Percentiles rank a stretch among this genome's conserved stretches.
Conservation (phyloP, 345 rosid species). For the Lumnitzera littorea region DNA sequence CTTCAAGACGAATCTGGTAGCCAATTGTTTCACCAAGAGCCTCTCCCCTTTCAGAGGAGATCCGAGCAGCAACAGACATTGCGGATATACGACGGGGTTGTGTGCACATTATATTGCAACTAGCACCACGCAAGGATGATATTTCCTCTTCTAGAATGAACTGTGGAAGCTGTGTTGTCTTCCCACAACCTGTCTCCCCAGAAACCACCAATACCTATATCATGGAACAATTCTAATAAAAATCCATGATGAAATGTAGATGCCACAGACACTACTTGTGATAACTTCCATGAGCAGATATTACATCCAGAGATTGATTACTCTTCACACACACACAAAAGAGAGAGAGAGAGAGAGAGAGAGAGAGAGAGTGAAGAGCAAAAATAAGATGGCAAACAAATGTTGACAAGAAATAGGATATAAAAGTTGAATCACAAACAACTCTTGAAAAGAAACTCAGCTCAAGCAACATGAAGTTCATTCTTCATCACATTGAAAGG, state of each 20-base stretch:
- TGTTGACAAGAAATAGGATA: no score
- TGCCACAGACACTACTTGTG: background rate
- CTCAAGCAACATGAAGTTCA: no score
- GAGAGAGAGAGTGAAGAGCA: no score
- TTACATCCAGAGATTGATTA: no score
- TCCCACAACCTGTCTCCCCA: constrained; percentile 99
- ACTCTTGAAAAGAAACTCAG: no score
- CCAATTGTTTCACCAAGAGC: constrained; percentile 83
- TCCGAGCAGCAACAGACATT: constrained; percentile 88
- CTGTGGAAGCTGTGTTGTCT: constrained; percentile 96
- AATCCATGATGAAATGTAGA: background rate
- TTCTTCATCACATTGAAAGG: no score
- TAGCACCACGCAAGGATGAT: constrained; percentile 63
- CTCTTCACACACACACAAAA: no score
- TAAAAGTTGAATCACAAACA: no score
- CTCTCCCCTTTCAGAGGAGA: constrained; percentile 94
- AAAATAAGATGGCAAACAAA: no score
- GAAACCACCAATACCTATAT: constrained; percentile 80
- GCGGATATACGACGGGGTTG: constrained; percentile 97
- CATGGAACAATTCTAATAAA: constrained; percentile 3
- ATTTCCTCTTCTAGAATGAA: constrained; percentile 89
- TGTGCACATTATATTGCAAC: constrained; percentile 87
- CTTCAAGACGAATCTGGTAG: constrained; percentile 90
- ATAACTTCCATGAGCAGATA: no score
- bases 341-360: no score